Conservation (phyloP, 148 eudicot species). For the Limonium bicolor region DNA sequence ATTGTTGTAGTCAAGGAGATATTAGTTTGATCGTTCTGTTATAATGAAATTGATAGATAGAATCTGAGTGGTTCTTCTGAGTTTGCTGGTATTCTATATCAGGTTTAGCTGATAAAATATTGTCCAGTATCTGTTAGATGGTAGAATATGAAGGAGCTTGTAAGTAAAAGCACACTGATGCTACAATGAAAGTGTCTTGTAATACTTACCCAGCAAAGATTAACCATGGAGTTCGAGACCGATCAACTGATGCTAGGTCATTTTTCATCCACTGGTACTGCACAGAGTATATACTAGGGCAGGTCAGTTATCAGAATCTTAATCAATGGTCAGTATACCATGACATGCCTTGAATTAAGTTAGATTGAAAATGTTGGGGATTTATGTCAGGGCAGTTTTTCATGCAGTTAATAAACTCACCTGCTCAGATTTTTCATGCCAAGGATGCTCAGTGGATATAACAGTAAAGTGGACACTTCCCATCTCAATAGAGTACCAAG, state of each 20-base stretch:
- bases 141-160: no score
- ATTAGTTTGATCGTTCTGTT: background rate
- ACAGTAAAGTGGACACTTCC: constrained; percentile 46
- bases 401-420: constrained; percentile 10
- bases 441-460: constrained; percentile 43
- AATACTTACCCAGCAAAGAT: constrained; percentile 50
- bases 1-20: background rate
- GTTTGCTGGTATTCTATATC: no score
- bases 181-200: background rate
- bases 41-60: background rate
- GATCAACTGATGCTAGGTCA: constrained; percentile 70
- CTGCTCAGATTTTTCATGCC: constrained; percentile 40
- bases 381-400: no score
- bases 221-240: constrained; percentile 76
- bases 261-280: constrained; percentile 20
- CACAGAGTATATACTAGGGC: background rate
- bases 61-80: no score
- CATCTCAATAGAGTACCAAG: constrained; percentile 62
- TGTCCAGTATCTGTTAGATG: no score
- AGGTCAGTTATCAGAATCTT: no score
- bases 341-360: no score
- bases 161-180: background rate
- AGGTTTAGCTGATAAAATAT: no score
- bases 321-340: no score
- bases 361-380: no score